Evolutionary conservation across 2,329 filamentous ascomycete species (phyloP).

Genomic region (Botrytis fragariae): DNA sequence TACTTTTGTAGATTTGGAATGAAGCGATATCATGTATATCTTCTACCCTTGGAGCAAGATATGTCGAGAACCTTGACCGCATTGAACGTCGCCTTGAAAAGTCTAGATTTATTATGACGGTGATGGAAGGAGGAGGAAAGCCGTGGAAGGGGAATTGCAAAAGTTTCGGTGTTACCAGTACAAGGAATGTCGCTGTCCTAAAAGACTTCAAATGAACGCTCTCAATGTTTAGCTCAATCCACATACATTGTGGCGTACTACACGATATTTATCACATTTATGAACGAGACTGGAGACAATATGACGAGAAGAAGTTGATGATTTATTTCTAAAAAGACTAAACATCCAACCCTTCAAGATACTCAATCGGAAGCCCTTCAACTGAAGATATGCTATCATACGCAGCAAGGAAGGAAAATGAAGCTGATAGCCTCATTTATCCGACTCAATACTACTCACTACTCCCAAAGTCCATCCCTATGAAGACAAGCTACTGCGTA

Average conservation of each 20-base stretch:
- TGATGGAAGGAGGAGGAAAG: neutral
- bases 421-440: neutral
- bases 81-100: neutral
- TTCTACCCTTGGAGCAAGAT: neutral
- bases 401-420: neutral
- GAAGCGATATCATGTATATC: neutral
- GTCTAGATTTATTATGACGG: neutral
- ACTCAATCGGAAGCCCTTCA: neutral
- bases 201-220: neutral
- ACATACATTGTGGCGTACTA: neutral
- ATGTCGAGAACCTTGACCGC: neutral
- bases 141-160: neutral
- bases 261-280: neutral
- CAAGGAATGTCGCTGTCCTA: neutral
- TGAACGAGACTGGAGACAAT: neutral
- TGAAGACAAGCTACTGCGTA: neutral
- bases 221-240: neutral
- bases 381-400: neutral
- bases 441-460: neutral
- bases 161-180: neutral
- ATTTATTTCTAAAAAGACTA: neutral
- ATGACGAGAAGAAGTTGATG: neutral
- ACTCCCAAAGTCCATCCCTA: constrained; percentile 3
- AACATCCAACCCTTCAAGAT: neutral
- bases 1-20: neutral